Conservation (phyloP, 306 rosid species). For the Corylus americana region DNA sequence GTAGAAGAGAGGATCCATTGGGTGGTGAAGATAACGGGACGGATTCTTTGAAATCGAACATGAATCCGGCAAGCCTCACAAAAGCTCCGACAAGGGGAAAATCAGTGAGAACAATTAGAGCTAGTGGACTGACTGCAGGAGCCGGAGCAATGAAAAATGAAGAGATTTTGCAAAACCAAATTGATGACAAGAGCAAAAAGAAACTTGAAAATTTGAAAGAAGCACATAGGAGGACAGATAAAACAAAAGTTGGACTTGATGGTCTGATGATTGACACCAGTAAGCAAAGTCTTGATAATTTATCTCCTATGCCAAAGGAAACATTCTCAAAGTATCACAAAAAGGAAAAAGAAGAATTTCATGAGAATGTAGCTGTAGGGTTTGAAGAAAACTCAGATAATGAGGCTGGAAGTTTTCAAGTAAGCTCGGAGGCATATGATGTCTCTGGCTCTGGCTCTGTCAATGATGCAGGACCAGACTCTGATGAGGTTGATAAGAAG, state of each 20-base stretch:
- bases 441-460: constrained; percentile 34
- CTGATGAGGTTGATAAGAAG: constrained; percentile 88
- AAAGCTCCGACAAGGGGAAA: constrained; percentile 62
- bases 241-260: constrained; percentile 34
- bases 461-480: constrained; percentile 53
- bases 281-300: constrained; percentile 34
- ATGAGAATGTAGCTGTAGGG: constrained; percentile 28
- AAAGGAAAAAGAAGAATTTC: constrained; percentile 35
- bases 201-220: constrained; percentile 33
- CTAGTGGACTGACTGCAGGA: constrained; percentile 37
- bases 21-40: constrained; percentile 33
- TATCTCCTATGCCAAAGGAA: constrained; percentile 34
- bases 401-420: constrained; percentile 37
- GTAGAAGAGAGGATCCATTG: constrained; percentile 29
- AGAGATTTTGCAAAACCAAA: constrained; percentile 41
- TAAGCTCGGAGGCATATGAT: constrained; percentile 52
- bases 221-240: constrained; percentile 43
- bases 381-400: constrained; percentile 36
- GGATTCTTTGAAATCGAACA: constrained; percentile 32
- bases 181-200: constrained; percentile 44
- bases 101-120: constrained; percentile 85
- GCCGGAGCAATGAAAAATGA: constrained; percentile 31
- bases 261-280: constrained; percentile 21
- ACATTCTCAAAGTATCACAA: constrained; percentile 26
- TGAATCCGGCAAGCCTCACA: constrained; percentile 31